phyloP scores from a whole-genome alignment of 1,284 basidiomycete species.

The Fomes fomentarius region DNA sequence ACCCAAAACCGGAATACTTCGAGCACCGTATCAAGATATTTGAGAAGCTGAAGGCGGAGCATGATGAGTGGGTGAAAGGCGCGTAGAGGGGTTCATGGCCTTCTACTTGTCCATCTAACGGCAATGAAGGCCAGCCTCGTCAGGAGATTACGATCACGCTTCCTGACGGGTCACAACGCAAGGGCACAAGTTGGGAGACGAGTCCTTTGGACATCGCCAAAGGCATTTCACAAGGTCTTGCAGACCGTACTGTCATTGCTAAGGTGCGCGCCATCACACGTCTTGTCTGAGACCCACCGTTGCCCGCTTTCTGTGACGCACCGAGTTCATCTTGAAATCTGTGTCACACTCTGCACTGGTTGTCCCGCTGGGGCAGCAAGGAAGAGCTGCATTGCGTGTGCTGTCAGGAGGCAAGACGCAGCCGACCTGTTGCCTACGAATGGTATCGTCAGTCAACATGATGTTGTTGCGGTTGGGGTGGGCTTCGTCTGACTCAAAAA shows the following conservation, averaged over 20 bases:
- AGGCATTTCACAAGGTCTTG: slow-evolving; percentile 85
- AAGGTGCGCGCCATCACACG: slow-evolving; percentile 60
- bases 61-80: slow-evolving; percentile 84
- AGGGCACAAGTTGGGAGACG: slow-evolving; percentile 95
- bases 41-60: slow-evolving; percentile 86
- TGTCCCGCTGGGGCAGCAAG: no score
- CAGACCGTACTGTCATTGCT: slow-evolving; percentile 91
- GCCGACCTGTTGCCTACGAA: no score
- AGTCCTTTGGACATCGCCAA: slow-evolving; percentile 92
- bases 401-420: no score
- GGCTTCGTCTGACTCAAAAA: no score
- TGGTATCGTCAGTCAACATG: no score
- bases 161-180: slow-evolving; percentile 84
- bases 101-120: not conserved
- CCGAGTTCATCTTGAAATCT: no score
- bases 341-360: no score
- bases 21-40: slow-evolving; percentile 91
- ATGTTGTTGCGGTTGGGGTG: no score
- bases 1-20: slow-evolving; percentile 87
- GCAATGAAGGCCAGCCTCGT: slow-evolving; percentile 74
- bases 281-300: not conserved
- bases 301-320: not conserved
- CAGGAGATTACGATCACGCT: slow-evolving; percentile 86
- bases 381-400: no score
- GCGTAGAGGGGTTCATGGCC: slow-evolving; percentile 14